A percentile compares a stretch with the other conserved stretches of the same genome.
phyloP scores from a whole-genome alignment of 2,329 filamentous ascomycete species.

The Nemania sp. region DNA sequence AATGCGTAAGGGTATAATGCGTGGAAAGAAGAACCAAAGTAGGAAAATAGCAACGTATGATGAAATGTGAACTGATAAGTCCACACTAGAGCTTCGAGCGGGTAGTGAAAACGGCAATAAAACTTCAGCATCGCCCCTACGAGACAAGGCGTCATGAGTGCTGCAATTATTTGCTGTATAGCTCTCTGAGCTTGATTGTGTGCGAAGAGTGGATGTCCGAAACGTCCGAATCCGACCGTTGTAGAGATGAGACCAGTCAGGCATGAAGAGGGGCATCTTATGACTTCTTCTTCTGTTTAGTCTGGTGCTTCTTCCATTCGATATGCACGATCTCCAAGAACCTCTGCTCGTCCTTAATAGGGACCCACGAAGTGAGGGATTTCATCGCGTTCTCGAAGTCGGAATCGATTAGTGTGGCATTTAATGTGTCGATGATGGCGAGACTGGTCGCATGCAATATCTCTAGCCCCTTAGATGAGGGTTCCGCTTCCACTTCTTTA shows the following conservation, averaged over 20 bases:
- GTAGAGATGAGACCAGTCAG: constrained; percentile 15
- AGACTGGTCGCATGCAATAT: constrained; percentile 88
- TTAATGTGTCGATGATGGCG: constrained; percentile 86
- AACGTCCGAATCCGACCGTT: not conserved
- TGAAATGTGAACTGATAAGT: too few relatives aligned
- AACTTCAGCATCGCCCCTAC: constrained; percentile 28
- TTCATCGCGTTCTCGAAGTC: constrained; percentile 99
- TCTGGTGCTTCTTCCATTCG: constrained; percentile 74
- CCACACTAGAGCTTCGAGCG: too few relatives aligned
- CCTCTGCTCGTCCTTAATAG: constrained; percentile 89
- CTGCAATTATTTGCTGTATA: too few relatives aligned
- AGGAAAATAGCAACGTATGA: not conserved
- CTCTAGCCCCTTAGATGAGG: constrained; percentile 69
- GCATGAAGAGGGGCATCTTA: constrained; percentile 33
- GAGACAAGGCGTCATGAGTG: constrained; percentile 16
- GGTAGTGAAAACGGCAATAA: constrained; percentile 22
- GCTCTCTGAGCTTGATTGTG: not conserved
- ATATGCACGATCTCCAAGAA: constrained; percentile 87
- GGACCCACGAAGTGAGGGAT: constrained; percentile 89
- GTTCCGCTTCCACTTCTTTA: constrained; percentile 34
- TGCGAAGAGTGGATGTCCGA: not conserved
- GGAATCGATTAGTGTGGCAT: constrained; percentile 84
- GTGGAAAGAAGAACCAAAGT: constrained; percentile 15
- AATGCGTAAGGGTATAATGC: constrained; percentile 39
- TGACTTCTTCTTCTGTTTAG: constrained; percentile 47